Evolutionary conservation across 306 rosid species (phyloP), one percentile per base, ranked within the genome.

Genomic region (Echinosophora koreensis): DNA sequence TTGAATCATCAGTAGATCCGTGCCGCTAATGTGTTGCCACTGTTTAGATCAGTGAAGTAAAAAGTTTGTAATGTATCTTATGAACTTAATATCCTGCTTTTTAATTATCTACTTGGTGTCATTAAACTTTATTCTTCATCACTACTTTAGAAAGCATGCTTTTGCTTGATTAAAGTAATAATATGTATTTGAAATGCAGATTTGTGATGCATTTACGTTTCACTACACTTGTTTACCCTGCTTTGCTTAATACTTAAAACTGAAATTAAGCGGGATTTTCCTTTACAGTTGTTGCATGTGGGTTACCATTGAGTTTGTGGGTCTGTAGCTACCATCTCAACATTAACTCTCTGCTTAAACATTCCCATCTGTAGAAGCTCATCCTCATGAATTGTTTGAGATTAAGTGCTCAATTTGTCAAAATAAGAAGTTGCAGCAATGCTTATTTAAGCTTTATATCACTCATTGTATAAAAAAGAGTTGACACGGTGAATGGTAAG

Each of bases 141-240:
- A 1, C 52, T 59, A 38, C 8, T 47, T 57, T 2, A 6, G 44
- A 51, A 52, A 16, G 10, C 55, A 7, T 59, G 69, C 16, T 51
- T 81, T 71, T 62, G 22, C 16, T 54, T 8, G 34, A 44, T 15
- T 49, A 38, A 3, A 4, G 8, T 18, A 11, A 63, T 51, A 17
- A 41, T 8, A 61, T 12, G 34, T 54, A 51, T 22, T 51, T 52
- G 4, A 30, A 57, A 34, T 77, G 74, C 34, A 60, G 61, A 41
- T 77, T 73, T 66, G 61, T 35, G 44, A 44, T 74, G 63, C 64
- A 47, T 71, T 67, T 72, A 41, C 54, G 56, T 73, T 60, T 59
- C 55, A 71, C 47, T 38, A 39, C 52, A 22, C 14, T 70, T 62
- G 63, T 83, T 51, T 28, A 54, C 12, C 55, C 67, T 22, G 5